Conservation (phyloP, 345 rosid genomes). For the Euphorbia lathyris region DNA sequence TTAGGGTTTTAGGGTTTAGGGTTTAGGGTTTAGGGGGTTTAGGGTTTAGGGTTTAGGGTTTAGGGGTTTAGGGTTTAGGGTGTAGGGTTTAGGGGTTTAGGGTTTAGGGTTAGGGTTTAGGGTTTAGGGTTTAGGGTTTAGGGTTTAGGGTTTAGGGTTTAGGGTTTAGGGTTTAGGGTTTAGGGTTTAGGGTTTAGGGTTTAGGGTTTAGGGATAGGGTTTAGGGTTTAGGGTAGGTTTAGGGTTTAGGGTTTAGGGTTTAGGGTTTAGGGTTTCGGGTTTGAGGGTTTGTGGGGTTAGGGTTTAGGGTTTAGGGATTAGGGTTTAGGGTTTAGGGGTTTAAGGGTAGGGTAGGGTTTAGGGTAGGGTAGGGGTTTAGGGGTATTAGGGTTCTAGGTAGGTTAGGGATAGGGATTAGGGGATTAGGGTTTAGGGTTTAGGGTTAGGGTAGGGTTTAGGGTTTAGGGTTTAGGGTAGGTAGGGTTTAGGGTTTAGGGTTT, state of each 20-base stretch:
- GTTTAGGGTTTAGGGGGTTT: no score
- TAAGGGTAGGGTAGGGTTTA: neutral
- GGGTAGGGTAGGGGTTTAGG: no score
- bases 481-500: neutral
- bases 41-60: no score
- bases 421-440: no score
- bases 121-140: conserved; percentile 7
- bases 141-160: neutral
- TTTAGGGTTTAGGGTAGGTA: neutral
- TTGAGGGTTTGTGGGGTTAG: conserved; percentile 10
- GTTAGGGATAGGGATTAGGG: no score
- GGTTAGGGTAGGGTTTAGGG: no score
- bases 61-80: no score
- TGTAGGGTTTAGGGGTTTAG: no score
- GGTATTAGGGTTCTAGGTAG: no score
- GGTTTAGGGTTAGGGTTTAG: conserved; percentile 4
- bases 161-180: conserved; percentile 3
- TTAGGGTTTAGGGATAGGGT: neutral
- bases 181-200: neutral
- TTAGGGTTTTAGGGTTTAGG: no score
- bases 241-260: conserved; percentile 10
- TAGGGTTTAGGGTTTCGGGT: neutral
- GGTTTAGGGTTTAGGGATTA: conserved; percentile 11
- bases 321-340: conserved; percentile 15
- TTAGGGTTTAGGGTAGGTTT: conserved; percentile 13